These are phyloP conservation scores for Carex cristatella DNA, from an alignment of 176 grass and related monocot species.

Conservation along the genomic window DNA sequence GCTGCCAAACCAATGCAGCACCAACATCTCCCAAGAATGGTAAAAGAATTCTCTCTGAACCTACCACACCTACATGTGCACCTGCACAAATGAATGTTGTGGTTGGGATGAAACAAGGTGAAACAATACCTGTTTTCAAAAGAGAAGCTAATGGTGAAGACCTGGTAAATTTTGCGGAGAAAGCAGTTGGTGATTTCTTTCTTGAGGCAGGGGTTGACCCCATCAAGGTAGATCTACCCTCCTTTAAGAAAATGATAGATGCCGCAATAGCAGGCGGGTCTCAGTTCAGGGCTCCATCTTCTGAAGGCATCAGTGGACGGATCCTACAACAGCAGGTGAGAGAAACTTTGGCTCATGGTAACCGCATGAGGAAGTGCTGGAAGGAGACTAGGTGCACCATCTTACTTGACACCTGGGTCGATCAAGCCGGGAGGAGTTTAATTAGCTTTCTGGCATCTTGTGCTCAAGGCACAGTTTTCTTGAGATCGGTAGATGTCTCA, in stretches of 20 bases:
- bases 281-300: conserved; percentile 33
- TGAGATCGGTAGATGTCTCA: conserved; percentile 69
- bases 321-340: conserved; percentile 55
- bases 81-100: background rate
- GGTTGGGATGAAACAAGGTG: background rate
- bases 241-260: conserved; percentile 53
- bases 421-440: conserved; percentile 39
- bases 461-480: conserved; percentile 46
- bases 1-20: background rate
- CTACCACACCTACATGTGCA: background rate
- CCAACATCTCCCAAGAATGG: background rate
- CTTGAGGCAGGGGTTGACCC: conserved; percentile 59
- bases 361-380: conserved; percentile 52
- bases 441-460: conserved; percentile 62
- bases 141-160: background rate
- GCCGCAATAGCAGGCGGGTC: conserved; percentile 26
- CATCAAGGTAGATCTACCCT: conserved; percentile 41
- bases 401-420: conserved; percentile 62
- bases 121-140: background rate
- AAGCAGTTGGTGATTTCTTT: conserved; percentile 61
- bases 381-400: conserved; percentile 52
- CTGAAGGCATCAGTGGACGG: conserved; percentile 33
- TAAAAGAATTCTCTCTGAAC: background rate
- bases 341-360: conserved; percentile 38
- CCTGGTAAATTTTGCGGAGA: conserved; percentile 19